These are phyloP conservation scores for Fusarium scirpi DNA, from an alignment of 2,329 filamentous ascomycete genomes.

Conservation along the genomic window DNA sequence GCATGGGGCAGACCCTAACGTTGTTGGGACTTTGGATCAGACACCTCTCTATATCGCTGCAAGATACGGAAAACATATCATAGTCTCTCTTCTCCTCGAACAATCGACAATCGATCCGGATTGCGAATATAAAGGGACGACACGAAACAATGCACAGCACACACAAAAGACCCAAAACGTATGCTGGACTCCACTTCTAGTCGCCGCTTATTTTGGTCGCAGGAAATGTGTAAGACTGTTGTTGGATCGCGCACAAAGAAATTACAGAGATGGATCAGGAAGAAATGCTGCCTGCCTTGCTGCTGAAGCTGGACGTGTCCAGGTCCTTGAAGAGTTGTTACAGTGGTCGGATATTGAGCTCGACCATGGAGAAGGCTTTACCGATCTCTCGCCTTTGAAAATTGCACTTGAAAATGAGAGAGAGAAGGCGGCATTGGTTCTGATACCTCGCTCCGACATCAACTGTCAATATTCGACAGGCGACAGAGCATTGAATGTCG, in stretches of 20 bases:
- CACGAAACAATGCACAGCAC: no score
- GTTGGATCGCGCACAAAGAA: background rate
- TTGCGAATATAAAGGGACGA: no score
- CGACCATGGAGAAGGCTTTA: rapidly evolving
- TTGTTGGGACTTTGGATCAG: rapidly evolving
- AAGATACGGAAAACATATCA: rapidly evolving
- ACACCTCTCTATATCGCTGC: background rate
- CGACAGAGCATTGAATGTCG: rapidly evolving
- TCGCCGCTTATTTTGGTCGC: background rate
- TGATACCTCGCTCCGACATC: background rate
- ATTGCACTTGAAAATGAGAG: background rate
- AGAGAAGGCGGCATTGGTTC: rapidly evolving
- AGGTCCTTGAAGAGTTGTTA: background rate
- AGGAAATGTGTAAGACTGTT: rapidly evolving
- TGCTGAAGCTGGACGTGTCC: rapidly evolving
- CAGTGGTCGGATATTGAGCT: background rate
- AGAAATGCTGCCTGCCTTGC: background rate
- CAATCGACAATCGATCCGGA: rapidly evolving
- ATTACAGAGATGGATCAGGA: background rate
- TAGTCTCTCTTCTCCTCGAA: background rate
- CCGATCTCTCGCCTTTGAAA: rapidly evolving
- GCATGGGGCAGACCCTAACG: background rate
- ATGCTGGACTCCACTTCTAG: background rate
- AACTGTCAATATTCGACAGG: rapidly evolving
- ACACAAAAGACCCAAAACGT: rapidly evolving